Percentiles rank a stretch among this genome's conserved stretches.
These are phyloP conservation scores for Fusarium sp. DNA, from an alignment of 2,329 filamentous ascomycete species.

Conservation along the genomic window DNA sequence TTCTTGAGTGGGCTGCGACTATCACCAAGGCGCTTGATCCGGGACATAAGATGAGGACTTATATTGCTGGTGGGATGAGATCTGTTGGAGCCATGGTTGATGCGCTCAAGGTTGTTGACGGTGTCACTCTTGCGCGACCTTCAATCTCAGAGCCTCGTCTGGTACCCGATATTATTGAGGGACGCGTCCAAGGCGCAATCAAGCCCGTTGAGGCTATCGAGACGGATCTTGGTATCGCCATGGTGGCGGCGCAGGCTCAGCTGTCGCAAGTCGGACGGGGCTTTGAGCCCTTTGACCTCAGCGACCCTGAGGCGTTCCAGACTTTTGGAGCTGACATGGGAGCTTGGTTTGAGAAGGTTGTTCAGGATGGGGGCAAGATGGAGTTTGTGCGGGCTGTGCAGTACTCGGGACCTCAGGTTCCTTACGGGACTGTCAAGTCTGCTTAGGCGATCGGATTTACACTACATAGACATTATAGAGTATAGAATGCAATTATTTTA, in stretches of 20 bases:
- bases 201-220: slow-evolving; percentile 24
- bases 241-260: slow-evolving; percentile 29
- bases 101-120: slow-evolving; percentile 67
- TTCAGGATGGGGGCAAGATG: slow-evolving; percentile 45
- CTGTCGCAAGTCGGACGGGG: slow-evolving; percentile 33
- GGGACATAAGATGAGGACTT: slow-evolving; percentile 62
- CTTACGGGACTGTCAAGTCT: slow-evolving; percentile 27
- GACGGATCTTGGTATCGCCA: slow-evolving; percentile 15
- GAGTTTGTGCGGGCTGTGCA: slow-evolving; percentile 39
- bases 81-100: slow-evolving; percentile 68
- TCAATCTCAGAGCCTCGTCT: slow-evolving; percentile 50
- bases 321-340: slow-evolving; percentile 41
- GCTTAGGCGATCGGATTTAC: neutral
- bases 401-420: slow-evolving; percentile 35
- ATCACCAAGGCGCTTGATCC: slow-evolving; percentile 54
- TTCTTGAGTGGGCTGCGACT: slow-evolving; percentile 68
- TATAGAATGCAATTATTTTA: neutral
- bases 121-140: slow-evolving; percentile 64
- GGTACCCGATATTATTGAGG: slow-evolving; percentile 44
- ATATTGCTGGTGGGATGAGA: slow-evolving; percentile 69
- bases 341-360: slow-evolving; percentile 34
- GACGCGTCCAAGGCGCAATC: slow-evolving; percentile 32
- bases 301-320: slow-evolving; percentile 33
- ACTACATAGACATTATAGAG: neutral
- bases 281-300: slow-evolving; percentile 44